phyloP scores from a whole-genome alignment of 768 basidiomycete species.

The Mycena kentingensis region DNA sequence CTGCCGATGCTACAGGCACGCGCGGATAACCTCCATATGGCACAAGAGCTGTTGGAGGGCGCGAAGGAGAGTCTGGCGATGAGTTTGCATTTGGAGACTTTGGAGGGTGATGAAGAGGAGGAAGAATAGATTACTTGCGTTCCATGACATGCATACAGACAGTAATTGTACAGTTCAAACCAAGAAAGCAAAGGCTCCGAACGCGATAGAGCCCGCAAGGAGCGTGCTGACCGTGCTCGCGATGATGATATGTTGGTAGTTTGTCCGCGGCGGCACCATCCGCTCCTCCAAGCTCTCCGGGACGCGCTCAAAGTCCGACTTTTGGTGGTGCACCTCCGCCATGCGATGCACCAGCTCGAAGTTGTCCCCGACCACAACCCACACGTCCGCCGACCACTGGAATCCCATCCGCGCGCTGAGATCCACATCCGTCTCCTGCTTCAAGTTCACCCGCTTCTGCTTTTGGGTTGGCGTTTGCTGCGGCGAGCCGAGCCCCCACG shows the following conservation, averaged over 20 bases:
- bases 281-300: conserved; percentile 18
- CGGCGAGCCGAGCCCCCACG: conserved; percentile 15
- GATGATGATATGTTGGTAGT: conserved; percentile 16
- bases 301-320: conserved; percentile 13
- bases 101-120: conserved; percentile 22
- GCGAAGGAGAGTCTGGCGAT: conserved; percentile 53
- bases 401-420: conserved; percentile 11
- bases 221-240: conserved; percentile 17
- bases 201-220: too few species aligned
- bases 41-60: conserved; percentile 50
- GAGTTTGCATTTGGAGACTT: conserved; percentile 48
- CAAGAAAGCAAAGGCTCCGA: conserved; percentile 5
- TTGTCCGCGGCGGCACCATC: conserved; percentile 16
- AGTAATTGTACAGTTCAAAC: conserved; percentile 7
- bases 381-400: conserved; percentile 3
- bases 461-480: too few species aligned
- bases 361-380: conserved; percentile 22
- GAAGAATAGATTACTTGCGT: conserved; percentile 4
- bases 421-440: conserved; percentile 14
- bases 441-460: conserved; percentile 17
- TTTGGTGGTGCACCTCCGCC: conserved; percentile 19
- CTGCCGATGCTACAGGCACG: conserved; percentile 51
- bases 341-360: conserved; percentile 18
- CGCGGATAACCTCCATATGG: conserved; percentile 47
- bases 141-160: neutral